These are phyloP conservation scores for Coccomyxa sp. DNA, from an alignment of 139 green algal genomes.

Conservation along the genomic window DNA sequence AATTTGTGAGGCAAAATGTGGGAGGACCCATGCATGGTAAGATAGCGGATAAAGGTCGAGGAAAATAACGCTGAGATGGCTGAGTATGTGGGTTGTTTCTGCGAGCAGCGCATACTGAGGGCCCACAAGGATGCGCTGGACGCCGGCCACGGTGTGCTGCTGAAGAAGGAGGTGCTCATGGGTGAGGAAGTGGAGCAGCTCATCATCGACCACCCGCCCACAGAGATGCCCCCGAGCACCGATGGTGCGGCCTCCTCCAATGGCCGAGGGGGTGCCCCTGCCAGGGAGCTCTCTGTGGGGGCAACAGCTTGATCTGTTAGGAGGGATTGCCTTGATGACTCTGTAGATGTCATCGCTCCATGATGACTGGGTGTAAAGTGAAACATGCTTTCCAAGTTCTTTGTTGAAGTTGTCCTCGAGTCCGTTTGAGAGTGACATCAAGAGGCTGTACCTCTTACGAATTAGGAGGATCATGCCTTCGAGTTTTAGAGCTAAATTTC, in stretches of 20 bases:
- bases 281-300: neutral
- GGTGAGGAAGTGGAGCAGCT: conserved; percentile 31
- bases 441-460: no score
- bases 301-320: neutral
- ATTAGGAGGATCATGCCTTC: no score
- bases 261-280: neutral
- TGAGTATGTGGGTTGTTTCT: neutral
- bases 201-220: conserved; percentile 26
- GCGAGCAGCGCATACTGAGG: conserved; percentile 25
- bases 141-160: conserved; percentile 20
- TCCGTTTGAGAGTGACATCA: no score
- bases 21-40: neutral
- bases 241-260: neutral
- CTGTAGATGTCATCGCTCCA: no score
- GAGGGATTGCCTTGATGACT: no score
- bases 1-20: neutral
- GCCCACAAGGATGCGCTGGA: conserved; percentile 26
- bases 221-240: neutral
- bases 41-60: neutral
- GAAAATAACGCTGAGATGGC: neutral
- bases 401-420: no score
- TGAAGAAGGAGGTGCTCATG: conserved; percentile 38
- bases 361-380: no score
- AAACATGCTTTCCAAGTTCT: no score
- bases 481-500: no score